These are phyloP conservation scores for Fraxinus sp. DNA, from an alignment of 305 asterid genomes.

Conservation along the genomic window DNA sequence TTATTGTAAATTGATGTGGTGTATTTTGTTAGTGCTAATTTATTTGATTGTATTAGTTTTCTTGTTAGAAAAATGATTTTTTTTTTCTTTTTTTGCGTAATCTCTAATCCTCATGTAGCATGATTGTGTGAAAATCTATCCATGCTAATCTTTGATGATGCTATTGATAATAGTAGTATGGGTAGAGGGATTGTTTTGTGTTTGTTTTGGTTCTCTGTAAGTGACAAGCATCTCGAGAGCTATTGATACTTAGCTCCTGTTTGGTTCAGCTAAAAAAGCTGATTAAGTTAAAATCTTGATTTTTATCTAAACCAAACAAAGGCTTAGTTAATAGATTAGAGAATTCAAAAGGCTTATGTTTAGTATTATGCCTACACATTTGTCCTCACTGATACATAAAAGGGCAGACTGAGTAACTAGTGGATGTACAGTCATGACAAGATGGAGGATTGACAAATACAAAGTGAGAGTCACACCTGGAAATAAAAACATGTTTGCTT, in stretches of 20 bases:
- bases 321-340: not conserved
- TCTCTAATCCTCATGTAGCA: not conserved
- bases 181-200: conserved; percentile 1
- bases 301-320: too few relatives aligned
- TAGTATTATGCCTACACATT: not conserved
- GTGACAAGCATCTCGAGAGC: not conserved
- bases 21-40: not conserved
- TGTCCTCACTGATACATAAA: not conserved
- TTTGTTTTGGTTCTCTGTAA: conserved; percentile 8
- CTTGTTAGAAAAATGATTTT: not conserved
- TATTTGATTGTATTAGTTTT: not conserved
- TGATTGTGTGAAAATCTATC: not conserved
- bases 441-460: not conserved
- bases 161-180: not conserved
- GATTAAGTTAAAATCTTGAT: not conserved
- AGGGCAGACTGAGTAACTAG: not conserved
- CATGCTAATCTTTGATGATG: not conserved
- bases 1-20: conserved; percentile 1
- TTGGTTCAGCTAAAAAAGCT: not conserved
- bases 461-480: not conserved
- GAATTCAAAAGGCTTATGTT: not conserved
- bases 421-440: not conserved
- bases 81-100: not conserved
- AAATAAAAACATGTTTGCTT: not conserved
- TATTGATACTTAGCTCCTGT: not conserved